phyloP scores from a whole-genome alignment of 768 basidiomycete genomes.

The Kwoniella newhampshirensis region DNA sequence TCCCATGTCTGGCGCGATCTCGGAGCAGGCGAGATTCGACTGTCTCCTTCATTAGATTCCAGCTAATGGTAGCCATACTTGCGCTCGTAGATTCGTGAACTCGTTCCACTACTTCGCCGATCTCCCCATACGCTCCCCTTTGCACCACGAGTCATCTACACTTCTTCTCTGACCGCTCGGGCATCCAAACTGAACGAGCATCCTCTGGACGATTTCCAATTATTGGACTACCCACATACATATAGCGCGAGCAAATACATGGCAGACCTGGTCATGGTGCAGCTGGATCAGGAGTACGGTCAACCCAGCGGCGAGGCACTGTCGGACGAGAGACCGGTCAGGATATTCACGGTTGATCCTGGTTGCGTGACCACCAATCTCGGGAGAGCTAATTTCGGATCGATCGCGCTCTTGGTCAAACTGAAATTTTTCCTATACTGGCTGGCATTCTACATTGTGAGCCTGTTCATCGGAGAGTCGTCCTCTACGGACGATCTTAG shows the following conservation, averaged over 20 bases:
- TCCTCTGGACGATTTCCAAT: constrained; percentile 42
- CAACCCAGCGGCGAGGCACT: too few species aligned
- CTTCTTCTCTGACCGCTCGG: constrained; percentile 32
- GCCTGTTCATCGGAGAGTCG: constrained; percentile 11
- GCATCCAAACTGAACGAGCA: constrained; percentile 18
- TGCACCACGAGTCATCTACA: constrained; percentile 49
- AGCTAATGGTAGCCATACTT: too few species aligned
- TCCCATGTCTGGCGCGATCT: not conserved
- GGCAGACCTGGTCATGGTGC: constrained; percentile 41
- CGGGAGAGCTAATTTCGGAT: constrained; percentile 18
- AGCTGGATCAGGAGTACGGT: constrained; percentile 38
- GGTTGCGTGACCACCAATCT: constrained; percentile 31
- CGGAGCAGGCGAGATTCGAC: too few species aligned
- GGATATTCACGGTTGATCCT: constrained; percentile 30
- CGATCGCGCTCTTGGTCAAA: constrained; percentile 7
- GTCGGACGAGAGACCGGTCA: constrained; percentile 16
- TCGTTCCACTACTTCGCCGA: constrained; percentile 31
- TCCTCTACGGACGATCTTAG: too few species aligned
- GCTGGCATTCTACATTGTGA: constrained; percentile 31
- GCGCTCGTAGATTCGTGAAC: constrained; percentile 38
- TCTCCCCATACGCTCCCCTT: constrained; percentile 41
- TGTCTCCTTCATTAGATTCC: too few species aligned
- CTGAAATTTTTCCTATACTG: constrained; percentile 26
- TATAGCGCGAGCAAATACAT: constrained; percentile 50
- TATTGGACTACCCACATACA: constrained; percentile 25